A percentile compares a stretch with the other conserved stretches of the same genome.
These are phyloP conservation scores for Diaporthe caulivora DNA, from an alignment of 2,329 filamentous ascomycete genomes.

Conservation along the genomic window DNA sequence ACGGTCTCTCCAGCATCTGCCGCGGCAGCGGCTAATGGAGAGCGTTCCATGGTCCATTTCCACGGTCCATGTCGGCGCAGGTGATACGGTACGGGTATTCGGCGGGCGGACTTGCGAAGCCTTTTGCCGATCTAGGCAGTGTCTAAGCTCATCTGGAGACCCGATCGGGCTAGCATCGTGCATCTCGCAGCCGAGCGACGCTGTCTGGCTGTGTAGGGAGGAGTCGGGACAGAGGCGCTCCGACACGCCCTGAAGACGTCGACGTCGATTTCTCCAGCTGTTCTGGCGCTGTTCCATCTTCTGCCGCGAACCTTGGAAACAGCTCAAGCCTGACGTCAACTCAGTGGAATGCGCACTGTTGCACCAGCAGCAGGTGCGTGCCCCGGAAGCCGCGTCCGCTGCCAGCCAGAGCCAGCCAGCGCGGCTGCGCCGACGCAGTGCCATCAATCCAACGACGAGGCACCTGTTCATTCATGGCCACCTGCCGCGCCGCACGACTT, in stretches of 20 bases:
- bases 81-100: not conserved
- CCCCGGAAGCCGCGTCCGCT: slow-evolving; percentile 5
- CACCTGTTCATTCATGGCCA: too few relatives aligned
- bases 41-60: not conserved
- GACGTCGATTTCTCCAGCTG: slow-evolving; percentile 7
- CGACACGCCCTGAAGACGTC: not conserved
- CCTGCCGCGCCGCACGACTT: not conserved
- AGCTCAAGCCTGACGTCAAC: not conserved
- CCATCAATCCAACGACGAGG: too few relatives aligned
- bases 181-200: slow-evolving; percentile 20
- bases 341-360: not conserved
- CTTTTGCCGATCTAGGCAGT: slow-evolving; percentile 15
- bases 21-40: not conserved
- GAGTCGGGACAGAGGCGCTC: not conserved
- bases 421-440: too few relatives aligned
- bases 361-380: not conserved
- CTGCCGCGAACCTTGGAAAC: slow-evolving; percentile 5
- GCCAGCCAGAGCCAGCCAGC: not conserved
- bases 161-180: slow-evolving; percentile 29
- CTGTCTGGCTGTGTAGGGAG: not conserved
- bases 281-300: slow-evolving; percentile 26
- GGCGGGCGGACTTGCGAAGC: not conserved
- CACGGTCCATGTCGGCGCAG: not conserved
- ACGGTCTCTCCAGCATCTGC: not conserved
- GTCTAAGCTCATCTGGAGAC: slow-evolving; percentile 6